Percentiles rank a stretch among this genome's conserved stretches.
phyloP scores from a whole-genome alignment of 2,329 filamentous ascomycete genomes.

The Neopestalotiopsis rosae region DNA sequence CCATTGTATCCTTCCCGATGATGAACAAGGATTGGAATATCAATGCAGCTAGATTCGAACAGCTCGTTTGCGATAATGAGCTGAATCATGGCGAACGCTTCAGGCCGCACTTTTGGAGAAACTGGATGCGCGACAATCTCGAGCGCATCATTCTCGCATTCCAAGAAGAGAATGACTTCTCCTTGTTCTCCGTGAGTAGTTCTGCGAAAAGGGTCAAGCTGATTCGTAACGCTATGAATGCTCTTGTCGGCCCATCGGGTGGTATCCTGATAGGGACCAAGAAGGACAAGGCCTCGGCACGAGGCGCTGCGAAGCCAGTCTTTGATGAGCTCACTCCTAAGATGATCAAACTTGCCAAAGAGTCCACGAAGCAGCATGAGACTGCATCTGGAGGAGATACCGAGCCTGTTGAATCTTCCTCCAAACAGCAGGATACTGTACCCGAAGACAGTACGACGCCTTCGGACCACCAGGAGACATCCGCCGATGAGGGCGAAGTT shows the following conservation, averaged over 20 bases:
- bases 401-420: background rate
- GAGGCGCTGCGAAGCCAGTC: background rate
- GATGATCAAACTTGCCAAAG: background rate
- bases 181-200: background rate
- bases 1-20: background rate
- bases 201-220: background rate
- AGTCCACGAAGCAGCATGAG: background rate
- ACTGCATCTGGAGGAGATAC: background rate
- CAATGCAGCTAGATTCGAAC: slow-evolving; percentile 13
- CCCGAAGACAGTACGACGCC: background rate
- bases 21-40: slow-evolving; percentile 12
- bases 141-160: background rate
- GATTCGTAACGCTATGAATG: slow-evolving; percentile 8
- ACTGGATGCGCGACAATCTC: slow-evolving; percentile 3
- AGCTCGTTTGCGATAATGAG: background rate
- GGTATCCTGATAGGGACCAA: slow-evolving; percentile 9
- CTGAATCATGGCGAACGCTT: background rate
- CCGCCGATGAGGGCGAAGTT: background rate
- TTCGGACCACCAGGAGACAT: background rate
- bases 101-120: background rate
- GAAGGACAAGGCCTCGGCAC: slow-evolving; percentile 1
- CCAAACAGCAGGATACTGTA: background rate
- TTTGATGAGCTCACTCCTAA: slow-evolving; percentile 1
- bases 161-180: background rate
- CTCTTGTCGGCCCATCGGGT: background rate